Evolutionary conservation across 2,329 filamentous ascomycete genomes (phyloP).

Genomic region (Phaeosphaeriaceae sp.): DNA sequence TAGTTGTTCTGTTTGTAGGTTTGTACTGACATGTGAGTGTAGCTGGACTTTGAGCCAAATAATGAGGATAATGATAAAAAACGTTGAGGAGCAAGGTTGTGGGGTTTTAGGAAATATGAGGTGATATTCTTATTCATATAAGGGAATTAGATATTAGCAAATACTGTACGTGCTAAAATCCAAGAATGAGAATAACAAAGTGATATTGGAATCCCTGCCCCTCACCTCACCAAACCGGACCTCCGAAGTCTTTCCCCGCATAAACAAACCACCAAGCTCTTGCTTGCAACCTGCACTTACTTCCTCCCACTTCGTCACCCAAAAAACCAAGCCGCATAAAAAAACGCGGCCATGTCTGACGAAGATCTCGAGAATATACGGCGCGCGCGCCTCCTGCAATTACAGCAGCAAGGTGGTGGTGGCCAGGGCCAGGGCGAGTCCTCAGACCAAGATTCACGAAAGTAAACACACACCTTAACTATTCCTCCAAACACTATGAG

Average conservation of each 20-base stretch:
- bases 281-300: not conserved
- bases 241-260: slow-evolving; percentile 1
- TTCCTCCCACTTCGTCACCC: not conserved
- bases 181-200: no score
- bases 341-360: slow-evolving; percentile 63
- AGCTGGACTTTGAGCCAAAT: slow-evolving; percentile 14
- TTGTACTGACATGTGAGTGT: not conserved
- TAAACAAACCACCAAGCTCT: slow-evolving; percentile 1
- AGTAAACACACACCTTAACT: slow-evolving; percentile 14
- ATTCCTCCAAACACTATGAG: no score
- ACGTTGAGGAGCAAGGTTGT: not conserved
- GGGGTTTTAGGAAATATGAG: no score
- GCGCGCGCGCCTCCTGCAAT: slow-evolving; percentile 89
- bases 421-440: slow-evolving; percentile 57
- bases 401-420: slow-evolving; percentile 73
- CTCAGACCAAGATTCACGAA: slow-evolving; percentile 66
- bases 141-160: no score
- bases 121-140: no score
- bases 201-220: slow-evolving; percentile 2
- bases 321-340: not conserved
- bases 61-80: slow-evolving; percentile 12
- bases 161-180: no score
- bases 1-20: slow-evolving; percentile 1
- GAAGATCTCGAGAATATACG: slow-evolving; percentile 81
- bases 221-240: slow-evolving; percentile 3